A percentile compares a stretch with the other conserved stretches of the same genome.
phyloP scores from a whole-genome alignment of 208 protist genomes.

The Herpetomonas samuelpessoai region DNA sequence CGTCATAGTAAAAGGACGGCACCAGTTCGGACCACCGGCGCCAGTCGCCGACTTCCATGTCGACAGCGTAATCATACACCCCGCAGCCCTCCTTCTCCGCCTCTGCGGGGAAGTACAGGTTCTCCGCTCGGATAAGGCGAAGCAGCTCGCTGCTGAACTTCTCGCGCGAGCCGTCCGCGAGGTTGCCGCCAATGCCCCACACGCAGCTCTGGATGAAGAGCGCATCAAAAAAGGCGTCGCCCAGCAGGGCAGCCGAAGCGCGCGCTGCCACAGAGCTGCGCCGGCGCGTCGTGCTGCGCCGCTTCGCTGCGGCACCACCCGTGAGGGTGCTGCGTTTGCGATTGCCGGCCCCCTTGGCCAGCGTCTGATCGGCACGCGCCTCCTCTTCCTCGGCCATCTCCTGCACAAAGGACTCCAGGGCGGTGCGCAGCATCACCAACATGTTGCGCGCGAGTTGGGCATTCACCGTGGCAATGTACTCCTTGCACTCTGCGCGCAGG shows the following conservation, averaged over 20 bases:
- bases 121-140: conserved; percentile 50
- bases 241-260: conserved; percentile 36
- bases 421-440: conserved; percentile 82
- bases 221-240: conserved; percentile 77
- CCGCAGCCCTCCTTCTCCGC: conserved; percentile 40
- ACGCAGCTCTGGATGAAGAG: conserved; percentile 93
- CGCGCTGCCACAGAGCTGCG: conserved; percentile 42
- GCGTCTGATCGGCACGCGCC: conserved; percentile 25
- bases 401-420: conserved; percentile 16
- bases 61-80: conserved; percentile 94
- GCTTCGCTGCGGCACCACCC: conserved; percentile 3
- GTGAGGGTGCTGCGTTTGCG: neutral
- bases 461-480: conserved; percentile 87
- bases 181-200: conserved; percentile 95
- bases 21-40: conserved; percentile 83
- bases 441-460: conserved; percentile 82
- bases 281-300: conserved; percentile 36
- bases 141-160: conserved; percentile 79
- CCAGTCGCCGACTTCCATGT: conserved; percentile 66
- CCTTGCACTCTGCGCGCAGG: conserved; percentile 76
- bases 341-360: conserved; percentile 10
- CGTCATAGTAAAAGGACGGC: conserved; percentile 88
- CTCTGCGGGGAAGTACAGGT: conserved; percentile 53
- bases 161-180: conserved; percentile 78
- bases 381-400: conserved; percentile 32